Evolutionary conservation across 768 basidiomycete species (phyloP), one percentile per base, ranked within the genome.

Genomic region (Trichaptum fuscoviolaceum): DNA sequence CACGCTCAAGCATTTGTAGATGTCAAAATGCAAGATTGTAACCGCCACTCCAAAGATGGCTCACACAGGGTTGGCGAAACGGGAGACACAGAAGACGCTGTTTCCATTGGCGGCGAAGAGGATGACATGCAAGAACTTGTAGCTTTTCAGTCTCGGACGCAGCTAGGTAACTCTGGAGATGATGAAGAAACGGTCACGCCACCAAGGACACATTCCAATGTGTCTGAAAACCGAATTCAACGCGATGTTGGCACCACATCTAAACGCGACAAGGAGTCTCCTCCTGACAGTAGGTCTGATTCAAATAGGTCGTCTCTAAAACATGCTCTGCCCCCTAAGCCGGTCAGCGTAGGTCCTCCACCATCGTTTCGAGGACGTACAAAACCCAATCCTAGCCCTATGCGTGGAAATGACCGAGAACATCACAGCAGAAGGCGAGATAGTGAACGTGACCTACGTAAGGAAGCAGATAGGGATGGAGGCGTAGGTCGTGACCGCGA

Each of bases 281-380:
- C 59, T 15, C 25, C 59, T 23, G 12, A 5, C 3, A 61, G 59
- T 17, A 25, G 23, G 25, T 61, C 59, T 25, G 59, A 70, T 57
- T 68, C 71, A 9, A 64, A 65, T 62, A 68, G 64, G 52, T 67
- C 70, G 36, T 65, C 64, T 52, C 69, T 73, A 35, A 62, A 66
- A 57, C 88, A 90, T 72, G 87, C 87, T 30, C 79, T 90, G 20
- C 88, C 88, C 23, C 85, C 88, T 2, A 90, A 90, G 75, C 88
- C 88, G 60, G 77, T 82, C 59, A 77, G 82, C 59, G 81, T 70
- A 68, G 81, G 84, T 63, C 81, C 84, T 65, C 84, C 82, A 73
- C 74, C 85, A 63, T 80, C 85, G 69, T 82, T 84, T 61, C 83
- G 86, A 73, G 82, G 85, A 69, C 81, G 84, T 64, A 84, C 83